A percentile compares a stretch with the other conserved stretches of the same genome.
These are phyloP conservation scores for Nothopassalora personata DNA, from an alignment of 2,329 filamentous ascomycete genomes.

Conservation along the genomic window DNA sequence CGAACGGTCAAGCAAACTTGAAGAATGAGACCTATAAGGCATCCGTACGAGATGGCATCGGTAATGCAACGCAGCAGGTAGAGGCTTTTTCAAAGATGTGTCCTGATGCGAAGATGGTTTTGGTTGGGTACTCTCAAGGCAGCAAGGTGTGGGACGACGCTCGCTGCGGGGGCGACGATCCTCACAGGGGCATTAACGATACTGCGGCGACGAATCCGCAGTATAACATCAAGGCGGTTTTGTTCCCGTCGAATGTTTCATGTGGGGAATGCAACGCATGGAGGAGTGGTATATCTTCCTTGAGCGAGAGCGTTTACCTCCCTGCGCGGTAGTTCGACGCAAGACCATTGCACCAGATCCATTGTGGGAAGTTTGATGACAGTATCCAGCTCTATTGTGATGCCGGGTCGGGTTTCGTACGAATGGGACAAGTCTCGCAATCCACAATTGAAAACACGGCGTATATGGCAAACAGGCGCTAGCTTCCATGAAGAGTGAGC, in stretches of 20 bases:
- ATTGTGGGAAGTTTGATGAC: slow-evolving; percentile 47
- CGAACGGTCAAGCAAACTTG: slow-evolving; percentile 53
- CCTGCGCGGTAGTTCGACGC: slow-evolving; percentile 50
- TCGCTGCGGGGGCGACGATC: slow-evolving; percentile 52
- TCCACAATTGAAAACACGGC: neutral
- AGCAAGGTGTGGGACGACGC: slow-evolving; percentile 36
- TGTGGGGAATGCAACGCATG: slow-evolving; percentile 54
- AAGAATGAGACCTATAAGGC: slow-evolving; percentile 46
- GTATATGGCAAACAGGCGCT: neutral
- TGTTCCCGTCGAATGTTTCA: slow-evolving; percentile 61
- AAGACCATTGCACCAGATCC: slow-evolving; percentile 50
- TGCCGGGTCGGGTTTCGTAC: neutral
- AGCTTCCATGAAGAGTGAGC: neutral
- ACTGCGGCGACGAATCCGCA: slow-evolving; percentile 48
- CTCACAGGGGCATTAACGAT: slow-evolving; percentile 39
- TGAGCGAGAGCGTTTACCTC: neutral
- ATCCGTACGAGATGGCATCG: neutral
- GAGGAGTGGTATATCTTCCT: slow-evolving; percentile 42
- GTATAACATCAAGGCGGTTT: slow-evolving; percentile 55
- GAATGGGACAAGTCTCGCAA: neutral
- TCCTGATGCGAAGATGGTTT: slow-evolving; percentile 53
- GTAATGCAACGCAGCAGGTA: neutral
- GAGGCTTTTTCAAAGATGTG: slow-evolving; percentile 54
- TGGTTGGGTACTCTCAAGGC: slow-evolving; percentile 59
- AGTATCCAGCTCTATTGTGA: slow-evolving; percentile 30